A percentile compares a stretch with the other conserved stretches of the same genome.
Evolutionary conservation across 108 stramenopile species (phyloP).

Genomic region (Pseudonitzschia delicatissima): DNA sequence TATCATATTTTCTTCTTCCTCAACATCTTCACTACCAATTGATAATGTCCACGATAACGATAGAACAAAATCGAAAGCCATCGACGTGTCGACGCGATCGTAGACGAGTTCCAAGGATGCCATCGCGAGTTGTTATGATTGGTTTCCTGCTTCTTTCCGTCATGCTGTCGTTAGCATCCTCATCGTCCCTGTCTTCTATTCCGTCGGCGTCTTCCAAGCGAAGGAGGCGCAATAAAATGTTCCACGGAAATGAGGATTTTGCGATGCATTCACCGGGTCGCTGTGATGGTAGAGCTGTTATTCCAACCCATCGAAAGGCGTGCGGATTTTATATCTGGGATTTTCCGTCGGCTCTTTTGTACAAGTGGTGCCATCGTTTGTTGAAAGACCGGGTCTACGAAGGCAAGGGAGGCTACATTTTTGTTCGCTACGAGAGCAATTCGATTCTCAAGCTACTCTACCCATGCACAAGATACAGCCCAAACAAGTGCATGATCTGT

Average conservation of each 20-base stretch:
- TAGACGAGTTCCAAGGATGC: no score
- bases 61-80: no score
- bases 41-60: no score
- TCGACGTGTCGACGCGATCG: no score
- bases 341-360: conserved; percentile 35
- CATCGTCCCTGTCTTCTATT: conserved; percentile 3
- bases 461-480: conserved; percentile 39
- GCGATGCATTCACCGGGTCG: background rate
- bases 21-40: no score
- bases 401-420: conserved; percentile 44
- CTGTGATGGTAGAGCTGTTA: conserved; percentile 16
- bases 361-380: conserved; percentile 46
- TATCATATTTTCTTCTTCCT: no score
- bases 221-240: no score
- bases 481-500: conserved; percentile 47
- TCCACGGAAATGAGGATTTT: background rate
- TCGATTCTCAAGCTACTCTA: conserved; percentile 45
- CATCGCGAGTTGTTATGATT: background rate
- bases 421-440: conserved; percentile 40
- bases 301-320: conserved; percentile 13
- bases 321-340: conserved; percentile 20
- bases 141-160: background rate
- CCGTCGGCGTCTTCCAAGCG: background rate
- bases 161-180: background rate
- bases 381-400: conserved; percentile 46